Evolutionary conservation across 805 yeast species (phyloP).

Genomic region (Metschnikowia corniflorae): DNA sequence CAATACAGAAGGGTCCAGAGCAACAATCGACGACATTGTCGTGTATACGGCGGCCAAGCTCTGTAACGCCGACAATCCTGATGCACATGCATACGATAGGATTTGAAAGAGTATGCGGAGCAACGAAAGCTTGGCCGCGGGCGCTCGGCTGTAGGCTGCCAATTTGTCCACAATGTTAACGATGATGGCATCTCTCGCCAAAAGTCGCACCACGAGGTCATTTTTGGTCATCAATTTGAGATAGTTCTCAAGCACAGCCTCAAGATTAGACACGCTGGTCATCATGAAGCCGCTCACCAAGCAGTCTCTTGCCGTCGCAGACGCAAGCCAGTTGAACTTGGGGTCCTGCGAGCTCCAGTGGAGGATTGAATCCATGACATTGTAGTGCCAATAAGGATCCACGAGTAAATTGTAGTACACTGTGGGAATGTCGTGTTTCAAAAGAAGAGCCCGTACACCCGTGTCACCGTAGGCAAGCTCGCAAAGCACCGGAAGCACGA

Average conservation of each 20-base stretch:
- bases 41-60: neutral
- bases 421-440: conserved; percentile 35
- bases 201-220: conserved; percentile 18
- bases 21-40: conserved; percentile 10
- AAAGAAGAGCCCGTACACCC: conserved; percentile 34
- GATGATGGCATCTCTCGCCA: conserved; percentile 27
- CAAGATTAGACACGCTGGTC: conserved; percentile 39
- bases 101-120: conserved; percentile 18
- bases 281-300: conserved; percentile 39
- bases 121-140: conserved; percentile 37
- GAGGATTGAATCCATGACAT: conserved; percentile 49
- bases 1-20: conserved; percentile 30
- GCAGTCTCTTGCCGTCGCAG: conserved; percentile 27
- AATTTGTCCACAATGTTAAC: conserved; percentile 31
- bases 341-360: conserved; percentile 36
- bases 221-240: conserved; percentile 30
- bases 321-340: conserved; percentile 20
- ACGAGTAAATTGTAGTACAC: conserved; percentile 39
- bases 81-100: conserved; percentile 1
- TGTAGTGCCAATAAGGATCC: conserved; percentile 57
- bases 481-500: conserved; percentile 50
- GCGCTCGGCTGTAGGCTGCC: conserved; percentile 24
- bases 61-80: neutral
- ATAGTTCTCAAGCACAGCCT: conserved; percentile 40
- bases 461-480: conserved; percentile 48